Evolutionary conservation across 2,329 filamentous ascomycete species (phyloP), one percentile per base, ranked within the genome.

Genomic region (Hymenoscyphus albidus): DNA sequence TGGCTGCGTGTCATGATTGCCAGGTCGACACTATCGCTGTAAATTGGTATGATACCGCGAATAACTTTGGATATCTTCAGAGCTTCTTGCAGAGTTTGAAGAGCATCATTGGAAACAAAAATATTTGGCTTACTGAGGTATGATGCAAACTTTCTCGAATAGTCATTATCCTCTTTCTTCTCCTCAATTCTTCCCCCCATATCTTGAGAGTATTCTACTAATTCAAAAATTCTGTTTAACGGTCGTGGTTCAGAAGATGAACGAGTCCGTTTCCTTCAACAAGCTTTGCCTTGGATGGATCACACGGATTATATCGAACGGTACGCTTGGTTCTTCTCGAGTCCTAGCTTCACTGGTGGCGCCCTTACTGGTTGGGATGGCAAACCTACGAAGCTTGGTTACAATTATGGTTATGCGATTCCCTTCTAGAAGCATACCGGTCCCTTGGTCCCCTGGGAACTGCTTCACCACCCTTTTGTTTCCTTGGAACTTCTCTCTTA

Each of bases 11-110:
- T 71, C 66, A 64, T 38, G 75, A 69, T 44, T 80, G 78, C 73
- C 72, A 71, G 18, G 77, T 81, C 58, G 78, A 80, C 70, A 79
- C 77, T 68, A 64, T 80, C 62, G 74, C 76, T 66, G 72, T 80
- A 27, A 80, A 81, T 70, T 81, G 79, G 78, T 64, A 64, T 32
- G 58, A 38, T 38, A 32, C 22, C 16, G 13, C 22, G 12, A 38
- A 61, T 57, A 38, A 32, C 10, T 4, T 18, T 42, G 70, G 68
- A 31, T 72, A 76, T 72, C 78, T 81, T 73, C 76, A 79, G 73
- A 62, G 70, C 62, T 69, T 80, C 39, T 18, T 51, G 2, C 62
- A 75, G 13, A 75, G 77, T 39, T 75, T 74, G 59, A 64, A 64
- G 31, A 69, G n/a, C 3, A 14, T 60, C 27, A 31, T 51, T 59